Conservation (phyloP, 805 yeast species). For the Hanseniaspora nectarophila region DNA sequence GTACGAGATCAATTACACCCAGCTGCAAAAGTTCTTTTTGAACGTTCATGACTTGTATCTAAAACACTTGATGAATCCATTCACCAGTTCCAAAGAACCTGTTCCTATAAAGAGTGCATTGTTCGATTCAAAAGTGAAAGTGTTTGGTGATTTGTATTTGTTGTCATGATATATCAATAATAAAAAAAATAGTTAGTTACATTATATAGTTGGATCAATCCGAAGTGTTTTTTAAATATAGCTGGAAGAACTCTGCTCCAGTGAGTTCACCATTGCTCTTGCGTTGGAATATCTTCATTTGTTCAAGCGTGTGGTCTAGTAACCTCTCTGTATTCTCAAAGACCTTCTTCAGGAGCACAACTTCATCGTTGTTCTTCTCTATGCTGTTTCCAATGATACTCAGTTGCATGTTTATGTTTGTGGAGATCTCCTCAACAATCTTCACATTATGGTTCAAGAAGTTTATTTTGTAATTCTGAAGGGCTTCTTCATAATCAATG, state of each 20-base stretch:
- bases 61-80: slow-evolving; percentile 75
- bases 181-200: no score
- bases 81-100: slow-evolving; percentile 29
- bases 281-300: background rate
- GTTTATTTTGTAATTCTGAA: background rate
- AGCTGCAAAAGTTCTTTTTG: slow-evolving; percentile 67
- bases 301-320: background rate
- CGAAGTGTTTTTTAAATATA: background rate
- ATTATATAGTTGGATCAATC: background rate
- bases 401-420: background rate
- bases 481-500: background rate
- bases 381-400: background rate
- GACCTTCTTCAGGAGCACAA: background rate
- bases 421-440: background rate
- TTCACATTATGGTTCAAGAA: background rate
- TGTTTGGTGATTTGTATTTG: slow-evolving; percentile 64
- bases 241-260: background rate
- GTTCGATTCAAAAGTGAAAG: slow-evolving; percentile 64
- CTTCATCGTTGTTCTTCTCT: background rate
- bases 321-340: background rate
- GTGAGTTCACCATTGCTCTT: background rate
- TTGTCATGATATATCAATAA: slow-evolving; percentile 22
- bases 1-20: slow-evolving; percentile 43
- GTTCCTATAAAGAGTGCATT: slow-evolving; percentile 21
- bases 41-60: slow-evolving; percentile 83